These are phyloP conservation scores for Colletotrichum sp. DNA, from an alignment of 2,329 filamentous ascomycete species.

Conservation along the genomic window DNA sequence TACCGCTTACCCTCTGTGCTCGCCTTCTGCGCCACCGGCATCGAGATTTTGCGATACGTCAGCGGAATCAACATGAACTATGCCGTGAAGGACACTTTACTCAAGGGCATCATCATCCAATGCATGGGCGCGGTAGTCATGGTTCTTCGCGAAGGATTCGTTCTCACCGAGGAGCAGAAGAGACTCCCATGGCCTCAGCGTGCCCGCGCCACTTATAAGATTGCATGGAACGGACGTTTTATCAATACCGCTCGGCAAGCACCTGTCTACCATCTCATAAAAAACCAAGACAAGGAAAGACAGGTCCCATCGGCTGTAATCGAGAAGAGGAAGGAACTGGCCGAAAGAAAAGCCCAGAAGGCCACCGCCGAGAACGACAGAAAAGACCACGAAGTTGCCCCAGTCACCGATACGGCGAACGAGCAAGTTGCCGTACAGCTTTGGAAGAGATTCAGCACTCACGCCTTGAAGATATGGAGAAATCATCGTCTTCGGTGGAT, in stretches of 20 bases:
- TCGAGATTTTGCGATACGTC: background rate
- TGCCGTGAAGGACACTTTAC: background rate
- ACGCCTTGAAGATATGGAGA: background rate
- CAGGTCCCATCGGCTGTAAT: background rate
- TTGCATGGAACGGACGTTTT: conserved; percentile 5
- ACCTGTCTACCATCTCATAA: background rate
- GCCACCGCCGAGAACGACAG: background rate
- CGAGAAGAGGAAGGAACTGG: background rate
- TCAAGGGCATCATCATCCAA: background rate
- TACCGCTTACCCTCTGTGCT: background rate
- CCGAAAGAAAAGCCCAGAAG: background rate
- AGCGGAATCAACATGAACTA: background rate
- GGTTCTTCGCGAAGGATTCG: conserved; percentile 4
- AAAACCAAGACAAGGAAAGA: background rate
- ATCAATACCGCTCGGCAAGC: conserved; percentile 1
- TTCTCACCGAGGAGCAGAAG: conserved; percentile 11
- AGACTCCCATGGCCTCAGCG: background rate
- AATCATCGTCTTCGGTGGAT: background rate
- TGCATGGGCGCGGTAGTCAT: conserved; percentile 1
- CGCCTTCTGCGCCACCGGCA: background rate
- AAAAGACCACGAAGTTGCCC: background rate
- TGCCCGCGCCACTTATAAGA: background rate
- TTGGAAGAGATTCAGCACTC: background rate
- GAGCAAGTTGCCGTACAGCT: background rate
- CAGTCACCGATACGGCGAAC: background rate